A percentile compares a stretch with the other conserved stretches of the same genome.
These are phyloP conservation scores for Truncatella angustata DNA, from an alignment of 2,329 filamentous ascomycete genomes.

Conservation along the genomic window DNA sequence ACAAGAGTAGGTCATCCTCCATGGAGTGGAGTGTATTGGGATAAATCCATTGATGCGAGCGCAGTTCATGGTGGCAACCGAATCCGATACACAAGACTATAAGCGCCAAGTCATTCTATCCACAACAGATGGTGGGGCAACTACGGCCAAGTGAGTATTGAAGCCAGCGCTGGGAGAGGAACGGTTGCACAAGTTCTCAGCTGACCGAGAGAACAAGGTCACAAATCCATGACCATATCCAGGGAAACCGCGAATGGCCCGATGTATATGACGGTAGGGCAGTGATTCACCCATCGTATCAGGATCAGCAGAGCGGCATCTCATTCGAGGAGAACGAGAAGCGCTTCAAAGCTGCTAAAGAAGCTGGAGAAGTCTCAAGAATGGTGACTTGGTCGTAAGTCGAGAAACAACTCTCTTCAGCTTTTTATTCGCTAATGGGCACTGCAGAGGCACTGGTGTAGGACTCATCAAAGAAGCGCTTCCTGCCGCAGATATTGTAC, in stretches of 20 bases:
- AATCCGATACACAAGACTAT: slow-evolving; percentile 30
- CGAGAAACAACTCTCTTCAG: neutral
- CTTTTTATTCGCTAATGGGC: neutral
- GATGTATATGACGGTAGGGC: slow-evolving; percentile 29
- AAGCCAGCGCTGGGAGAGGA: too few species aligned
- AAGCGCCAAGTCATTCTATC: slow-evolving; percentile 31
- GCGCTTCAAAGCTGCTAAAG: slow-evolving; percentile 2
- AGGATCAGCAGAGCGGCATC: slow-evolving; percentile 22
- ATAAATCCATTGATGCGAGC: neutral
- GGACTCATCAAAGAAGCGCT: slow-evolving; percentile 24
- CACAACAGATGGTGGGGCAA: slow-evolving; percentile 30
- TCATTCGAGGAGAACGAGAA: slow-evolving; percentile 24
- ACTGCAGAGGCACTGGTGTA: slow-evolving; percentile 23
- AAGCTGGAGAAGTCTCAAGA: slow-evolving; percentile 15
- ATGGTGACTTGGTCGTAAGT: slow-evolving; percentile 33
- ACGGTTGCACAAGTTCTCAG: too few species aligned
- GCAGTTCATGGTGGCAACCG: slow-evolving; percentile 33
- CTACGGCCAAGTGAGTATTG: slow-evolving; percentile 31
- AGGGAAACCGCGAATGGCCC: slow-evolving; percentile 27
- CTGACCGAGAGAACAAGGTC: slow-evolving; percentile 18
- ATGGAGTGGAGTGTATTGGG: neutral
- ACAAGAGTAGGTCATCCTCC: slow-evolving; percentile 45
- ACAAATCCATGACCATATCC: slow-evolving; percentile 29
- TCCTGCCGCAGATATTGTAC: slow-evolving; percentile 28
- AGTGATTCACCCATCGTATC: slow-evolving; percentile 24